Evolutionary conservation across 768 basidiomycete genomes (phyloP).

Genomic region (Lactarius deliciosus): DNA sequence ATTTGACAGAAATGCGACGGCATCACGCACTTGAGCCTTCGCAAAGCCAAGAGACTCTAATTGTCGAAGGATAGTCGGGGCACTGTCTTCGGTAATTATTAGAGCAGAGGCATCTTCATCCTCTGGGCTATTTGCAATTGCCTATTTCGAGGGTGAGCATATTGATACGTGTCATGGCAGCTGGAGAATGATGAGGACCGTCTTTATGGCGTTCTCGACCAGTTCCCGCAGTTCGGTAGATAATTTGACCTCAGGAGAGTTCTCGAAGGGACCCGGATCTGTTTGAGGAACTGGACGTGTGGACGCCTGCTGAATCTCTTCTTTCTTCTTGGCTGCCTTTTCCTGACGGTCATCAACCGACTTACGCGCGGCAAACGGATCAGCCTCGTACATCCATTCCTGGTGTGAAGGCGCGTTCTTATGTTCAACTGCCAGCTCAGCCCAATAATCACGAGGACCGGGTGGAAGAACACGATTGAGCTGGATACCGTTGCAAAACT

Average conservation of each 20-base stretch:
- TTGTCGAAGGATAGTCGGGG: slow-evolving; percentile 48
- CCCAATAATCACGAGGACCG: slow-evolving; percentile 87
- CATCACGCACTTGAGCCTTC: slow-evolving; percentile 49
- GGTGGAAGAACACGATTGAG: slow-evolving; percentile 77
- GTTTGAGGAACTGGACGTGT: slow-evolving; percentile 20
- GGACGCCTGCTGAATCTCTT: slow-evolving; percentile 36
- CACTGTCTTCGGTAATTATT: slow-evolving; percentile 45
- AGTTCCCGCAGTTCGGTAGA: slow-evolving; percentile 67
- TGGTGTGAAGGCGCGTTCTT: slow-evolving; percentile 64
- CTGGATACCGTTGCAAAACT: slow-evolving; percentile 77
- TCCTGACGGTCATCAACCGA: slow-evolving; percentile 65
- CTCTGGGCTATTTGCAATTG: slow-evolving; percentile 52
- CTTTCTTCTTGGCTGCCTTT: slow-evolving; percentile 48
- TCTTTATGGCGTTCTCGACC: slow-evolving; percentile 79
- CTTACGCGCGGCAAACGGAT: slow-evolving; percentile 78
- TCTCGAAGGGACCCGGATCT: slow-evolving; percentile 42
- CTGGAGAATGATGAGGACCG: slow-evolving; percentile 46
- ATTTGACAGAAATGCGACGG: slow-evolving; percentile 54
- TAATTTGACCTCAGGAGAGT: slow-evolving; percentile 81
- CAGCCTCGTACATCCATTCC: slow-evolving; percentile 84
- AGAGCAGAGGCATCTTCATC: slow-evolving; percentile 38
- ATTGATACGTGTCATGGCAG: neutral
- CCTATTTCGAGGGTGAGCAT: slow-evolving; percentile 39
- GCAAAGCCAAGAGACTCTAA: slow-evolving; percentile 70
- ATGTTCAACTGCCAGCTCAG: slow-evolving; percentile 67